Base-by-base conservation (phyloP, 768 basidiomycete genomes). In the Mycena capillaripes region DNA sequence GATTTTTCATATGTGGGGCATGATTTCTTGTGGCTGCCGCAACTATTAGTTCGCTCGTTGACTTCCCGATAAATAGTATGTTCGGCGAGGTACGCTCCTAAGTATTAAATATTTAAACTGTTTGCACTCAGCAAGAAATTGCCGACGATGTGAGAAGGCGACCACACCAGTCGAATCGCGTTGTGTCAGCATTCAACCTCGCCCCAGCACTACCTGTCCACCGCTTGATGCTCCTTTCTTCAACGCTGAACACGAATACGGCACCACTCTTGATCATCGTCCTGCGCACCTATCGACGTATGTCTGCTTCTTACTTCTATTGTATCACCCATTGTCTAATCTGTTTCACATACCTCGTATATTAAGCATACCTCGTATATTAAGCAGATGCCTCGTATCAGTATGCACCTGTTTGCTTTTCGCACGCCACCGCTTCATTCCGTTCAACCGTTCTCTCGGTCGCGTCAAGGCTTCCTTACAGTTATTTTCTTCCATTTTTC, bases 221-320 rank as follows among this genome's bases (percentile, higher is more conserved):
- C 19, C 95, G 87, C 80, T 94, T 95, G 81, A 97, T 96, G 17
- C 93, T 93, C 78, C 93, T 94, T 79, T 95, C 94, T 76, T 94
- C 92, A 77, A 95, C 95, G 78, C 93, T 93, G 83, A 95, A 97
- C 59, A 97, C 91, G 79, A 95, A 97, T 17, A 96, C 90, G 56
- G 95, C 93, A 14, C 89, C 89, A 44, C 87, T 86, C 78, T 87
- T 88, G 79, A 90, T 89, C 89, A 90, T 93, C 58, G 80, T 87
- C 79, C 83, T 83, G 38, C 92, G 89, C 78, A n/a, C n/a, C n/a
- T n/a, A n/a, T n/a, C n/a, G n/a, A n/a, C n/a, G n/a, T n/a, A n/a
- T n/a, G n/a, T n/a, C n/a, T n/a, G n/a, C n/a, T n/a, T n/a, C n/a
- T n/a, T n/a, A n/a, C n/a, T n/a, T n/a, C n/a, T n/a, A n/a, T n/a